Conservation (phyloP, 768 basidiomycete species). For the Lactifluus piperatus region DNA sequence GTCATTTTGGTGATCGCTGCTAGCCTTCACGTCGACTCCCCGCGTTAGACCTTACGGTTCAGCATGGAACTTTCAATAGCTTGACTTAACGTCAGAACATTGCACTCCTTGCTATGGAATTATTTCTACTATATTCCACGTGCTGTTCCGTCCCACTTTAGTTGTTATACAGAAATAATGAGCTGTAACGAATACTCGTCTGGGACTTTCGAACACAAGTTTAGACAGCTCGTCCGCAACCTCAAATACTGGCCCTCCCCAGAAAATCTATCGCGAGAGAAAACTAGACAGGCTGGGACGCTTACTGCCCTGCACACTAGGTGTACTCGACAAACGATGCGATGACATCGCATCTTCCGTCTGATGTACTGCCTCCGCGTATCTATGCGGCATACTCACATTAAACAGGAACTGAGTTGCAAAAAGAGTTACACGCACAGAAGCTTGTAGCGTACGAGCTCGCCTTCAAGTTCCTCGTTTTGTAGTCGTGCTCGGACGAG, state of each 20-base stretch:
- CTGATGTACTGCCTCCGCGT: slow-evolving; percentile 46
- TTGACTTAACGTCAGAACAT: not conserved
- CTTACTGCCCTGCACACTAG: slow-evolving; percentile 26
- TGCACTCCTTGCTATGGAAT: not conserved
- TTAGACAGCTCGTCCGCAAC: not conserved
- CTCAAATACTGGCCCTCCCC: too few species aligned
- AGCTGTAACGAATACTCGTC: not conserved
- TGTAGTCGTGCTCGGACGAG: slow-evolving; percentile 82
- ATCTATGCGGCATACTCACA: slow-evolving; percentile 26
- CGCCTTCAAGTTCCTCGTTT: slow-evolving; percentile 88
- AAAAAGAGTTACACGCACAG: slow-evolving; percentile 46
- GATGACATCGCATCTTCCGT: slow-evolving; percentile 43
- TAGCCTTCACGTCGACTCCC: not conserved
- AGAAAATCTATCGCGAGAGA: slow-evolving; percentile 11
- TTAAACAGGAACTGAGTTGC: not conserved
- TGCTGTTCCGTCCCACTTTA: not conserved
- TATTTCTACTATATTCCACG: not conserved
- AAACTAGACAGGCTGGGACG: slow-evolving; percentile 19
- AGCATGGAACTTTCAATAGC: not conserved
- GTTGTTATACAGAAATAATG: not conserved
- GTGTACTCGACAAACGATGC: slow-evolving; percentile 29
- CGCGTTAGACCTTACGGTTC: not conserved
- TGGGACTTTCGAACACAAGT: not conserved
- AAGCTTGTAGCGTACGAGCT: slow-evolving; percentile 91
- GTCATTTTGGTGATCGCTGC: not conserved